Conservation (phyloP, 1,284 basidiomycete species). For the Mixia osmundae region DNA sequence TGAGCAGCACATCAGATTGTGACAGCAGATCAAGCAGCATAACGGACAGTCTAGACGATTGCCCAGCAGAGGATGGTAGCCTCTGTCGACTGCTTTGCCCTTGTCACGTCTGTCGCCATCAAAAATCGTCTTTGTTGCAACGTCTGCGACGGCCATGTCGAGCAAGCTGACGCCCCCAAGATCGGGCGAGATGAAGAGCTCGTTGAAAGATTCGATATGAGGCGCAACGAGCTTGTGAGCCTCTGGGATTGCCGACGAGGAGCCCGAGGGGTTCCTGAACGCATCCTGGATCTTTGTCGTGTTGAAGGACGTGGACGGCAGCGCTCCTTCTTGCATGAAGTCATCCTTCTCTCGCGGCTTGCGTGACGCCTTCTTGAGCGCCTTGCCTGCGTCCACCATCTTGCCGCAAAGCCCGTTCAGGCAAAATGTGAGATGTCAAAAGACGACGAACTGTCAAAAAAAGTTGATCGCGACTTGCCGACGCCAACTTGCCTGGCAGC, state of each 20-base stretch:
- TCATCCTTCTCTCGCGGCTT: no score
- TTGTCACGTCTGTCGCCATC: constrained; percentile 36
- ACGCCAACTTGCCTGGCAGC: no score
- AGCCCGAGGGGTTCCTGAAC: constrained; percentile 52
- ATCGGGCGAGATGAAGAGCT: constrained; percentile 58
- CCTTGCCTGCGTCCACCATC: no score
- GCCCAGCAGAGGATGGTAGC: no score
- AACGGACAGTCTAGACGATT: constrained; percentile 23
- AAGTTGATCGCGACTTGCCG: no score
- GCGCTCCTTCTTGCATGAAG: no score
- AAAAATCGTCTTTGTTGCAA: constrained; percentile 75
- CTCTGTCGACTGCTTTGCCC: constrained; percentile 9
- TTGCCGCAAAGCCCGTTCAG: no score
- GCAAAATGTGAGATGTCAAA: no score
- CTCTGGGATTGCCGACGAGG: constrained; percentile 48
- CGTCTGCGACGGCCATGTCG: constrained; percentile 53
- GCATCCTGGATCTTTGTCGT: constrained; percentile 60
- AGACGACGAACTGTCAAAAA: no score
- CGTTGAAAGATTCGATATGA: constrained; percentile 90
- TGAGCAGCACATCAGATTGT: not conserved
- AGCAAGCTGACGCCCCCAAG: constrained; percentile 58
- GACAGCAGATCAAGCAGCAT: no score
- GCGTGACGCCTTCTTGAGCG: no score
- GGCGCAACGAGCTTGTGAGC: constrained; percentile 84
- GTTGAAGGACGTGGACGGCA: constrained; percentile 32